phyloP scores from a whole-genome alignment of 2,329 filamentous ascomycete species.

The Trichophyton schoenleinii region DNA sequence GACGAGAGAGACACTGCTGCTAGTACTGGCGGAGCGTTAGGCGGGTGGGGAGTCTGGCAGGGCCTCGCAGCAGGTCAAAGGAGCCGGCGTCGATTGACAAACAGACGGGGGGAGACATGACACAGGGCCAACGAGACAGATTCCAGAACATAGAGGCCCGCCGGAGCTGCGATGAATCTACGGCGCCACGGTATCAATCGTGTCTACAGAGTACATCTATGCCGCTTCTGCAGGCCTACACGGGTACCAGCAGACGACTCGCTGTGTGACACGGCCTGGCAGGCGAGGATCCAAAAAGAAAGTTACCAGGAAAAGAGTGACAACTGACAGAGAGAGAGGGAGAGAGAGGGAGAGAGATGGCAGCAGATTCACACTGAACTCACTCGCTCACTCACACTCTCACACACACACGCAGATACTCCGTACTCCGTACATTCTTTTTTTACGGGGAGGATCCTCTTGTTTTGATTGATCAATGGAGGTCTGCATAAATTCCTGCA shows the following conservation, averaged over 20 bases:
- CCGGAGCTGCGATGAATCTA: not conserved
- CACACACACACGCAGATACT: too few species aligned
- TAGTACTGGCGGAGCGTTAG: not conserved
- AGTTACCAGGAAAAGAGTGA: not conserved
- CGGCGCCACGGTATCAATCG: not conserved
- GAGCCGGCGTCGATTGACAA: conserved; percentile 2
- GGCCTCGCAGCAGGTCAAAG: not conserved
- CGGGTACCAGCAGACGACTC: not conserved
- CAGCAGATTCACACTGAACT: too few species aligned
- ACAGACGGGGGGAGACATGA: not conserved
- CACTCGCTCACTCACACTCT: too few species aligned
- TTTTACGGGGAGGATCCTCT: not conserved
- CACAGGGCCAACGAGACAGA: not conserved
- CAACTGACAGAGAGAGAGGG: too few species aligned
- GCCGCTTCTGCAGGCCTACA: not conserved
- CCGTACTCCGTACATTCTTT: not conserved
- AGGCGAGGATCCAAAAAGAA: conserved; percentile 1
- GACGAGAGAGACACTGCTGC: not conserved
- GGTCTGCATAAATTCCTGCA: conserved; percentile 1
- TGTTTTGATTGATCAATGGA: conserved; percentile 1
- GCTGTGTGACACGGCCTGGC: not conserved
- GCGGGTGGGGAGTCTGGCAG: not conserved
- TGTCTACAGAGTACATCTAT: not conserved
- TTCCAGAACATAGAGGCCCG: not conserved
- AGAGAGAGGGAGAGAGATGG: too few species aligned